Conservation (phyloP, 2,329 filamentous ascomycete genomes). For the Aspergillus brunneoviolaceus region DNA sequence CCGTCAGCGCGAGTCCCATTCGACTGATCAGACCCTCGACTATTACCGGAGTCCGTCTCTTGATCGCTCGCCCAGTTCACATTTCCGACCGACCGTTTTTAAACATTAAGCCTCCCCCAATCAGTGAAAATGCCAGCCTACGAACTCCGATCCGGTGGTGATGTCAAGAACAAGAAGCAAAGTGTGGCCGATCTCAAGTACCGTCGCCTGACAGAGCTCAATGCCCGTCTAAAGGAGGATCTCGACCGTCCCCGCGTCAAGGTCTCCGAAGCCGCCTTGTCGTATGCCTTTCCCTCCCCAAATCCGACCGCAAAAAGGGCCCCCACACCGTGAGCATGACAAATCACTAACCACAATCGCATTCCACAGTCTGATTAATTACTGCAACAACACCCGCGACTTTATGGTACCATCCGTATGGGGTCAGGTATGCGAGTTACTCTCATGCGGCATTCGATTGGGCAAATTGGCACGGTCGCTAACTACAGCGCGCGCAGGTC, state of each 20-base stretch:
- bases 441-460: neutral
- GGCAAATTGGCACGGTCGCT: conserved; percentile 3
- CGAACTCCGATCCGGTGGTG: conserved; percentile 64
- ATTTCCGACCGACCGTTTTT: neutral
- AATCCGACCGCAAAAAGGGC: conserved; percentile 9
- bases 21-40: neutral
- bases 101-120: neutral
- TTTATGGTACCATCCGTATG: conserved; percentile 99
- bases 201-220: conserved; percentile 91
- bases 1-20: neutral
- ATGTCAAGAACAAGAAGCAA: conserved; percentile 89
- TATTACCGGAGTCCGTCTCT: neutral
- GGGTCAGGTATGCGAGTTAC: conserved; percentile 62
- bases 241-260: conserved; percentile 93
- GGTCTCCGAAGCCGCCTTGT: conserved; percentile 87
- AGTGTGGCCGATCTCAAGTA: conserved; percentile 99
- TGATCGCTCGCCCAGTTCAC: neutral
- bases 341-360: conserved; percentile 2
- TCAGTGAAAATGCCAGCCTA: conserved; percentile 58
- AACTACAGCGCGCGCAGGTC: conserved; percentile 52
- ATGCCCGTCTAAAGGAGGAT: conserved; percentile 92
- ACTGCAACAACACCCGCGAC: conserved; percentile 96
- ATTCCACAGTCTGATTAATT: conserved; percentile 79
- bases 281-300: conserved; percentile 53
- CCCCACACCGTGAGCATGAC: neutral